Evolutionary conservation across 129 eudicot genomes (phyloP).

Genomic region (Escallonia rubra): DNA sequence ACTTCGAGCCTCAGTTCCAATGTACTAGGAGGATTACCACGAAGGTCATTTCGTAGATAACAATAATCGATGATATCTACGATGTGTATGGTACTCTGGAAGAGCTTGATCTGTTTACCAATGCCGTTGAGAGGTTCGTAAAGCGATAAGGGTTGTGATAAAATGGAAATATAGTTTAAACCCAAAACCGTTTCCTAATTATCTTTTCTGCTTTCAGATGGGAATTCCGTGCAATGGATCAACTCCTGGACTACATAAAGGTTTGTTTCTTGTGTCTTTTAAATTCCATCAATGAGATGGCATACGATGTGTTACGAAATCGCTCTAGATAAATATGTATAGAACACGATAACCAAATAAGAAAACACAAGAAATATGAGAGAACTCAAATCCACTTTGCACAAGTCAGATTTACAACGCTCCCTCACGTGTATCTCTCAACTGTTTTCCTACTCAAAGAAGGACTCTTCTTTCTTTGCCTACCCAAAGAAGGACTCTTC

Average conservation of each 20-base stretch:
- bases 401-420: too few relatives aligned
- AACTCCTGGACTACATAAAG: slow-evolving; percentile 49
- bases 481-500: too few relatives aligned
- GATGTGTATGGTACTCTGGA: slow-evolving; percentile 15
- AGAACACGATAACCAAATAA: too few relatives aligned
- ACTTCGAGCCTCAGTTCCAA: slow-evolving; percentile 5
- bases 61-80: slow-evolving; percentile 11
- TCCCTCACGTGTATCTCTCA: too few relatives aligned
- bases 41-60: background rate
- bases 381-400: too few relatives aligned
- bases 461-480: too few relatives aligned
- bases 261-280: slow-evolving; percentile 44
- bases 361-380: too few relatives aligned
- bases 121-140: slow-evolving; percentile 6
- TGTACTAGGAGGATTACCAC: background rate
- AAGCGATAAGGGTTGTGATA: background rate
- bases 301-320: slow-evolving; percentile 33
- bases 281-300: slow-evolving; percentile 46
- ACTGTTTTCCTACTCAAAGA: too few relatives aligned
- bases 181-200: background rate
- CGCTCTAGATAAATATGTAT: too few relatives aligned
- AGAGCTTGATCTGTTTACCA: slow-evolving; percentile 10
- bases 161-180: too few relatives aligned
- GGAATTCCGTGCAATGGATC: slow-evolving; percentile 45
- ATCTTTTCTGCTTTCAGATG: slow-evolving; percentile 24